Evolutionary conservation across 1,284 basidiomycete species (phyloP).

Genomic region (Thelephora terrestris): DNA sequence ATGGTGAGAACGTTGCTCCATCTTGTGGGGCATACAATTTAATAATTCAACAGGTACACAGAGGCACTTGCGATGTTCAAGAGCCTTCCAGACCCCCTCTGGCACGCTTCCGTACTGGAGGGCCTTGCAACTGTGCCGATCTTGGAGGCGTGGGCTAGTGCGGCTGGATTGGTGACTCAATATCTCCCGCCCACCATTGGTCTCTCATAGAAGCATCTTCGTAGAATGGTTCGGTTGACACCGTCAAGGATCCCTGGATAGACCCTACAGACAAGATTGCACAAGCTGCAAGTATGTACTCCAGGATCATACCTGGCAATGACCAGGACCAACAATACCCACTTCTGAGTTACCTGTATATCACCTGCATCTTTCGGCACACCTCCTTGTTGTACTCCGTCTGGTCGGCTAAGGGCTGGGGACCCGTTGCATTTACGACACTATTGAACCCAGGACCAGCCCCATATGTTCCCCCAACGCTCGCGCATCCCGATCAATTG

Average conservation of each 20-base stretch:
- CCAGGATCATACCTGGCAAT: conserved; percentile 36
- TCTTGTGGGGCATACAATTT: background rate
- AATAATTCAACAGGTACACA: conserved; percentile 51
- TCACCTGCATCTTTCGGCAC: conserved; percentile 57
- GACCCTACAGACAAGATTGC: conserved; percentile 60
- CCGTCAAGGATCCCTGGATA: conserved; percentile 53
- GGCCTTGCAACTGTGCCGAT: conserved; percentile 69
- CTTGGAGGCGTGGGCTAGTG: conserved; percentile 83
- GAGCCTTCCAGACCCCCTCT: conserved; percentile 63
- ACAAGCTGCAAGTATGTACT: conserved; percentile 56
- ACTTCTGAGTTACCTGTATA: conserved; percentile 57
- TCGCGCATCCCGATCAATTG: conserved; percentile 26
- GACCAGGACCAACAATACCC: conserved; percentile 50
- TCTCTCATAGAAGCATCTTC: conserved; percentile 8
- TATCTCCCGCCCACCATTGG: background rate
- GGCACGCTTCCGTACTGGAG: conserved; percentile 83
- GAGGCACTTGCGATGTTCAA: conserved; percentile 73
- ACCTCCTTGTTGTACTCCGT: conserved; percentile 60
- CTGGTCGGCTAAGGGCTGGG: conserved; percentile 85
- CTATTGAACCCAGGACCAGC: conserved; percentile 57
- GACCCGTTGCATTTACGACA: conserved; percentile 64
- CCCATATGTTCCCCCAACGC: conserved; percentile 44
- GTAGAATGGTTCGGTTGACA: conserved; percentile 31
- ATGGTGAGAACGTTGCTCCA: conserved; percentile 40
- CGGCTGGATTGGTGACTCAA: conserved; percentile 37